Percentiles rank a stretch among this genome's conserved stretches.
Conservation (phyloP, 2,329 filamentous ascomycete genomes). For the Pseudocercospora musae region DNA sequence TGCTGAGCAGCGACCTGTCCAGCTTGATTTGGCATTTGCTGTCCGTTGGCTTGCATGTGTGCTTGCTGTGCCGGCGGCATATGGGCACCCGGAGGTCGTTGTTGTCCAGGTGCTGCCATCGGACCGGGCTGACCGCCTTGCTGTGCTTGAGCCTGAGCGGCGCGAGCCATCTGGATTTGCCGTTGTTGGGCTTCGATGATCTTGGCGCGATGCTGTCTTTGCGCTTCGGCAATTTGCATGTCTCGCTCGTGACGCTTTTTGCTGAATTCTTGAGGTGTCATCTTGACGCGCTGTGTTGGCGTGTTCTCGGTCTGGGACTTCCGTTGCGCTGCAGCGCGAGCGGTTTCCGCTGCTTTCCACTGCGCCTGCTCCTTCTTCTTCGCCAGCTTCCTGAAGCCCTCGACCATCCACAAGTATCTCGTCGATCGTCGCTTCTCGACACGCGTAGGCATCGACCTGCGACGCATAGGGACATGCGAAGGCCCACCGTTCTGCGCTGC, state of each 20-base stretch:
- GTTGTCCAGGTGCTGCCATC: slow-evolving; percentile 29
- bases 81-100: slow-evolving; percentile 24
- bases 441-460: slow-evolving; percentile 73
- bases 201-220: slow-evolving; percentile 39
- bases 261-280: slow-evolving; percentile 89
- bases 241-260: slow-evolving; percentile 84
- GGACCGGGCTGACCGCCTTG: slow-evolving; percentile 32
- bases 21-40: slow-evolving; percentile 37
- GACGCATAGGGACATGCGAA: slow-evolving; percentile 54
- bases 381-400: slow-evolving; percentile 90
- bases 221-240: slow-evolving; percentile 51
- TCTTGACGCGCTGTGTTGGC: slow-evolving; percentile 43
- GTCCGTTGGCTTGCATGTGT: slow-evolving; percentile 29
- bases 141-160: slow-evolving; percentile 29
- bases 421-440: slow-evolving; percentile 85
- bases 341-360: slow-evolving; percentile 80
- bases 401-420: slow-evolving; percentile 82
- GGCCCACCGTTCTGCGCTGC: slow-evolving; percentile 40
- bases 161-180: slow-evolving; percentile 38
- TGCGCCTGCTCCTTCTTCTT: slow-evolving; percentile 85
- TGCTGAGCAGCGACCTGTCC: slow-evolving; percentile 38
- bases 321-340: slow-evolving; percentile 69
- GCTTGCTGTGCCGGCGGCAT: slow-evolving; percentile 24
- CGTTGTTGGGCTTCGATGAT: slow-evolving; percentile 36
- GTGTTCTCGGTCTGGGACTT: slow-evolving; percentile 55